phyloP scores from a whole-genome alignment of 257 asterid genomes.

The Rubia yunnanensis region DNA sequence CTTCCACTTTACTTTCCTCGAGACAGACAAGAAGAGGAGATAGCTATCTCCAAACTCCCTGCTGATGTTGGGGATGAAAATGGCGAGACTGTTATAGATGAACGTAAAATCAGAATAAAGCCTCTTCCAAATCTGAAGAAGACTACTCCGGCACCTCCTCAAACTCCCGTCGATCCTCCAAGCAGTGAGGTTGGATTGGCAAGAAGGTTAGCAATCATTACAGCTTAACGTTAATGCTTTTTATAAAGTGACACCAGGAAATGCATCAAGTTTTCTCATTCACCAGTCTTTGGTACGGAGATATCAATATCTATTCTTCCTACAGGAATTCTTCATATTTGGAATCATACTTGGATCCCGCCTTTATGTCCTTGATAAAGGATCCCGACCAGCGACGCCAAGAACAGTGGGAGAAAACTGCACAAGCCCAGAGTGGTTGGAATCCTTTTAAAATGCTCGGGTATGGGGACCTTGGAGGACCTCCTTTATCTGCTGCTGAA shows the following conservation, averaged over 20 bases:
- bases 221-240: not conserved
- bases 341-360: slow-evolving; percentile 87
- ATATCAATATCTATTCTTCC: slow-evolving; percentile 3
- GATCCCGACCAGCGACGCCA: slow-evolving; percentile 81
- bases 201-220: slow-evolving; percentile 45
- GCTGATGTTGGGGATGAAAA: slow-evolving; percentile 99
- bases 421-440: slow-evolving; percentile 73
- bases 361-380: slow-evolving; percentile 82
- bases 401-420: slow-evolving; percentile 89
- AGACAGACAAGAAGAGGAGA: slow-evolving; percentile 76
- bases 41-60: slow-evolving; percentile 77
- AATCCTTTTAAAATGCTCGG: slow-evolving; percentile 67
- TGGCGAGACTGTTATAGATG: slow-evolving; percentile 87
- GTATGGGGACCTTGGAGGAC: slow-evolving; percentile 83
- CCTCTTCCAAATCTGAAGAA: slow-evolving; percentile 77
- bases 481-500: slow-evolving; percentile 83
- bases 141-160: slow-evolving; percentile 32
- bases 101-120: slow-evolving; percentile 88
- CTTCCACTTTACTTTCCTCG: slow-evolving; percentile 99
- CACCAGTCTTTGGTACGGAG: not conserved
- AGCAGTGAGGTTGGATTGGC: slow-evolving; percentile 50
- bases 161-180: slow-evolving; percentile 42
- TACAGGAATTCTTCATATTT: slow-evolving; percentile 62
- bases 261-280: not conserved
- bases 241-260: not conserved